Evolutionary conservation across 2,329 filamentous ascomycete species (phyloP), one percentile per base, ranked within the genome.

Genomic region (Hypoxylon sp.): DNA sequence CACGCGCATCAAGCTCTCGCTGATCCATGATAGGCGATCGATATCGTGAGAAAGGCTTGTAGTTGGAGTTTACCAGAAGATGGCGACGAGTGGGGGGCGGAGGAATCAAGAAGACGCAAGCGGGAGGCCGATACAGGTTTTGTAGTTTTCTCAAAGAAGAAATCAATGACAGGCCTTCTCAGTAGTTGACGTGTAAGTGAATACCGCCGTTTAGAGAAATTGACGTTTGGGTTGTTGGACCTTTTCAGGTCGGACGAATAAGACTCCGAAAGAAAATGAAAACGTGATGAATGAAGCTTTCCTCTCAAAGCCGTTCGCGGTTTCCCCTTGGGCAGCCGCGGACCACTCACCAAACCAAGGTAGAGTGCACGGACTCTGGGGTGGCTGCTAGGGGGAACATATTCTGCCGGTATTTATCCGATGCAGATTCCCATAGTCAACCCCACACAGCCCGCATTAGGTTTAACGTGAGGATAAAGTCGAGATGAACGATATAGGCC

Each of bases 1-100:
- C 89, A 80, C 90, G 90, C 75, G 90, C 83, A 75, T 91, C 88
- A 60, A 98, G 91, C 77, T 95, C 92, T 81, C 93, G 93, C 76
- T 90, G 87, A 75, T 97, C 91, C 91, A 97, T 93, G 70, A 67
- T 73, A 41, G 63, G 49, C 25, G 23, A 30, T 43, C 34, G 19
- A 7, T 59, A 43, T 34, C 17, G 25, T 30, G 48, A 4, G 19
- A 53, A 6, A 25, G 5, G 14, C 5, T 28, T 38, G 7, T 2
- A 6, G 60, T 34, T 10, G 28, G 19, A 2, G 45, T 52, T 3
- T 41, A 50, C 30, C 9, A 7, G 32, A 30, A 45, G 23, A 32
- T 49, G 55, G 52, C 41, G 36, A 50, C 41, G 32, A 32, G 49
- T 56, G 62, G 43, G 55, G 34, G 62, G 43, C 49, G 34, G 19